phyloP scores from a whole-genome alignment of 331 rosid species.

The Pyrus hybrid region DNA sequence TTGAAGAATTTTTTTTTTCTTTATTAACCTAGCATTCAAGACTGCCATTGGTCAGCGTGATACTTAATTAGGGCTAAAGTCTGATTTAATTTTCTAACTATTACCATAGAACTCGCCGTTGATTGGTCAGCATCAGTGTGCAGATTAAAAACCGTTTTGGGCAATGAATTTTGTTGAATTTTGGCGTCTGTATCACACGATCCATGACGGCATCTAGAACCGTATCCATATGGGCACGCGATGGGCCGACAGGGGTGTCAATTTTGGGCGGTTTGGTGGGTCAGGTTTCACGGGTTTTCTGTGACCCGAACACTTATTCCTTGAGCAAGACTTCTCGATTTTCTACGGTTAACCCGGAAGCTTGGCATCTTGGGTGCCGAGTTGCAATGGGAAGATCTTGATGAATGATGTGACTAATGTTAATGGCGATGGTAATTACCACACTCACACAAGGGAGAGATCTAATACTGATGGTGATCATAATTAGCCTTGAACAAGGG shows the following conservation, averaged over 20 bases:
- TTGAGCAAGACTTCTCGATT: not conserved
- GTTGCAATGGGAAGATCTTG: not conserved
- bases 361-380: not conserved
- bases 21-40: not conserved
- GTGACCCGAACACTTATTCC: slow-evolving; percentile 4
- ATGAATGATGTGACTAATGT: not conserved
- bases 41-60: slow-evolving; percentile 4
- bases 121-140: slow-evolving; percentile 24
- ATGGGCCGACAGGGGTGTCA: not conserved
- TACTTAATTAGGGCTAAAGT: not conserved
- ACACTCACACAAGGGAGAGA: not conserved
- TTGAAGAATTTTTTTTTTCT: too few species aligned
- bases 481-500: not conserved
- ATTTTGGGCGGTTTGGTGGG: not conserved
- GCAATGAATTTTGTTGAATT: not conserved
- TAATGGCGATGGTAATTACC: not conserved
- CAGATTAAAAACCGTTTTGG: not conserved
- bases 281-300: slow-evolving; percentile 9
- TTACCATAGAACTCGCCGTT: too few species aligned
- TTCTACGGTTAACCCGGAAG: not conserved
- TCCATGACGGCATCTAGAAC: slow-evolving; percentile 13
- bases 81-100: not conserved
- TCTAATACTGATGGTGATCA: not conserved
- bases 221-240: not conserved
- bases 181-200: not conserved